Evolutionary conservation across 1,284 basidiomycete species (phyloP).

Genomic region (Caloboletus firmus): DNA sequence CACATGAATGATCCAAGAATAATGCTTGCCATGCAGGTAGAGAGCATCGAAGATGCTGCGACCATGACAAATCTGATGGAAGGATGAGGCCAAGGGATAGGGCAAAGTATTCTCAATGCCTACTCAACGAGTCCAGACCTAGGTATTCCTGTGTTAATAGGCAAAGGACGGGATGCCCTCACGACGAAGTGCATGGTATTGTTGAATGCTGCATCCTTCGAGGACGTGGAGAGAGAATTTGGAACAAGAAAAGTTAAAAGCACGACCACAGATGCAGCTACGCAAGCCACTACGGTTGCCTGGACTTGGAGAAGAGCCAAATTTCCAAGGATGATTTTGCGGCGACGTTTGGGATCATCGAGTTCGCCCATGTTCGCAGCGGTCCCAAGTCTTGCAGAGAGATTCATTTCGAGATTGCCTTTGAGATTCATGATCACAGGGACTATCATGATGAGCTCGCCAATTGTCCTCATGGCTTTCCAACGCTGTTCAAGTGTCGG

Average conservation of each 20-base stretch:
- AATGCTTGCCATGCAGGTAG: constrained; percentile 78
- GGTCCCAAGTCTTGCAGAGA: constrained; percentile 75
- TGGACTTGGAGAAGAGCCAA: constrained; percentile 90
- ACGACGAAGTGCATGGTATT: constrained; percentile 18
- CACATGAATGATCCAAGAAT: constrained; percentile 94
- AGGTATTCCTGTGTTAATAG: constrained; percentile 30
- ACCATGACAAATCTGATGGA: constrained; percentile 74
- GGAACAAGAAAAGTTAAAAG: constrained; percentile 68
- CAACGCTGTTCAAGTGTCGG: constrained; percentile 60
- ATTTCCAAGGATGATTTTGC: constrained; percentile 78
- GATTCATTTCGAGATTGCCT: constrained; percentile 95
- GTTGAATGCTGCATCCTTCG: constrained; percentile 11
- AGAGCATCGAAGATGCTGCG: constrained; percentile 85
- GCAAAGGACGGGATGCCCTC: constrained; percentile 33
- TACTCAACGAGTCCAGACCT: constrained; percentile 56
- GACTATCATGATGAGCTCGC: constrained; percentile 96
- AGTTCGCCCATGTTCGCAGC: constrained; percentile 87
- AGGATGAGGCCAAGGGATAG: constrained; percentile 13
- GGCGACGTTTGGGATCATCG: constrained; percentile 68
- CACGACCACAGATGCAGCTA: constrained; percentile 83
- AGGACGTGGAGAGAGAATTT: constrained; percentile 25
- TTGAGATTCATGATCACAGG: constrained; percentile 95
- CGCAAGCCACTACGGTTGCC: constrained; percentile 84
- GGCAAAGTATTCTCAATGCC: constrained; percentile 26
- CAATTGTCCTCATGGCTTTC: constrained; percentile 85